Evolutionary conservation across 805 yeast species (phyloP).

Genomic region (Cyberlindnera xishuangbannaensis): DNA sequence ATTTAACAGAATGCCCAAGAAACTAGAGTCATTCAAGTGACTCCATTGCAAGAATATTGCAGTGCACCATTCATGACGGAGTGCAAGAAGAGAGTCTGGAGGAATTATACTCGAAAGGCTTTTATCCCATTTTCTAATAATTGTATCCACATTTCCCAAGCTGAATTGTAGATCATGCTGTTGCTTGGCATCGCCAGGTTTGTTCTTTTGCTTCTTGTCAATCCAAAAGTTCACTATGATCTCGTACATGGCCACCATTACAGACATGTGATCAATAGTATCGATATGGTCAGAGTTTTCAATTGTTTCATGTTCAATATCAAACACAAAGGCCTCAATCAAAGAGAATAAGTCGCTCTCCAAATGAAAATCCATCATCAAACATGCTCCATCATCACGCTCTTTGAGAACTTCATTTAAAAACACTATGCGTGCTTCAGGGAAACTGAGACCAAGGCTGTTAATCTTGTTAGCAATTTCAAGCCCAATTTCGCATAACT

Average conservation of each 20-base stretch:
- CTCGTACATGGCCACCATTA: slow-evolving; percentile 38
- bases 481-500: slow-evolving; percentile 16
- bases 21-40: slow-evolving; percentile 30
- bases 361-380: slow-evolving; percentile 36
- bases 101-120: slow-evolving; percentile 11
- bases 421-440: slow-evolving; percentile 32
- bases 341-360: slow-evolving; percentile 16
- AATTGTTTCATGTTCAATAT: slow-evolving; percentile 22
- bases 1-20: too few relatives aligned
- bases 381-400: slow-evolving; percentile 19
- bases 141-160: slow-evolving; percentile 34
- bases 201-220: slow-evolving; percentile 22
- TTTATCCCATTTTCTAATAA: slow-evolving; percentile 44
- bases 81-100: slow-evolving; percentile 6
- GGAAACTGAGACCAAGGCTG: slow-evolving; percentile 28
- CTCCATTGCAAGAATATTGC: slow-evolving; percentile 39
- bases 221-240: slow-evolving; percentile 39
- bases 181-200: slow-evolving; percentile 10
- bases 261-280: slow-evolving; percentile 2
- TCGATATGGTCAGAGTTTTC: slow-evolving; percentile 1
- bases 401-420: slow-evolving; percentile 22
- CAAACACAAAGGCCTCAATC: slow-evolving; percentile 15
- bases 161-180: too few relatives aligned
- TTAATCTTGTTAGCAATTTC: slow-evolving; percentile 27
- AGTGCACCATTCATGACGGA: slow-evolving; percentile 45